Percentiles rank a stretch among this genome's conserved stretches.
These are phyloP conservation scores for Suillus americanus DNA, from an alignment of 768 basidiomycete species.

Conservation along the genomic window DNA sequence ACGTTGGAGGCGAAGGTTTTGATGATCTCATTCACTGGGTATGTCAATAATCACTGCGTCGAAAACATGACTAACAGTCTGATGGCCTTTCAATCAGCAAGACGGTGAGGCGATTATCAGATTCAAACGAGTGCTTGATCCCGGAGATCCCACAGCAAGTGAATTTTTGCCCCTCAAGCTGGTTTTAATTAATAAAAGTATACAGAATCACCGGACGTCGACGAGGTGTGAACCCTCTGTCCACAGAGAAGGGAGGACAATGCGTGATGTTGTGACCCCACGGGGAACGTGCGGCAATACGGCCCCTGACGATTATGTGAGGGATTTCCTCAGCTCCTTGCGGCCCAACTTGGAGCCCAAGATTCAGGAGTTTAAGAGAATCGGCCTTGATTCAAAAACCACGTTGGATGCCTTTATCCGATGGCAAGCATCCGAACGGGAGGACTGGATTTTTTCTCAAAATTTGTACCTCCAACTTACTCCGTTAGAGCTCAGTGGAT, in stretches of 20 bases:
- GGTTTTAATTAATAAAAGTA: not conserved
- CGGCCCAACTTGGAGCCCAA: constrained; percentile 21
- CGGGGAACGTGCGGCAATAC: not conserved
- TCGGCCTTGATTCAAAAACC: constrained; percentile 24
- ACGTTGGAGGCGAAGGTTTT: not conserved
- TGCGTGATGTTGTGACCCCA: not conserved
- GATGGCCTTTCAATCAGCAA: not conserved
- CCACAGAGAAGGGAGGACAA: not conserved
- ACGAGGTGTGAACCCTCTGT: not conserved
- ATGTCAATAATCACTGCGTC: not conserved
- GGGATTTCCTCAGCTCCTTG: constrained; percentile 20
- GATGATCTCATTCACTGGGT: not conserved
- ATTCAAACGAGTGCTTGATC: not conserved
- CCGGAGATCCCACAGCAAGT: not conserved
- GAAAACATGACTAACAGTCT: not conserved
- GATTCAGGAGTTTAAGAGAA: constrained; percentile 15
- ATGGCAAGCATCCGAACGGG: constrained; percentile 19
- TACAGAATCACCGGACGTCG: not conserved
- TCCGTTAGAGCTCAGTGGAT: constrained; percentile 17
- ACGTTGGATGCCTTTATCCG: constrained; percentile 23
- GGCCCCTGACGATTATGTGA: constrained; percentile 2
- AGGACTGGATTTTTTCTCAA: constrained; percentile 17
- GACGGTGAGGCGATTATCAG: not conserved
- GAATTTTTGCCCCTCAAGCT: not conserved
- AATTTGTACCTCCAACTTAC: constrained; percentile 17